Conservation (phyloP, 768 basidiomycete genomes). For the Lactarius psammicola region DNA sequence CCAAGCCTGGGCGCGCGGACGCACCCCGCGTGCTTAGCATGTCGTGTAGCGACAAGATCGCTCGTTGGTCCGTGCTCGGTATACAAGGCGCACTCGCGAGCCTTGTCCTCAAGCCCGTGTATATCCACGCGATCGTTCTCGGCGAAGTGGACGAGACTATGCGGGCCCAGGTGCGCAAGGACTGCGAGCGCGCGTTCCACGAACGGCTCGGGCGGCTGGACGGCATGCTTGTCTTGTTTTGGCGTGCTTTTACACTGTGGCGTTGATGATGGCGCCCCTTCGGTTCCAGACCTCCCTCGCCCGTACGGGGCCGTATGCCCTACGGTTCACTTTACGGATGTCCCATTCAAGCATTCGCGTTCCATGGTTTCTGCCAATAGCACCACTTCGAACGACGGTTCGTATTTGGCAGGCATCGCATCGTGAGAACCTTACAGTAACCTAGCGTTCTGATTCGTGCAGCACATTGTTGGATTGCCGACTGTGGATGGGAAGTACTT, state of each 20-base stretch:
- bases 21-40: constrained; percentile 79
- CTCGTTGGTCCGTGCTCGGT: constrained; percentile 79
- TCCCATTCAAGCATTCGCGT: constrained; percentile 60
- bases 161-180: constrained; percentile 45
- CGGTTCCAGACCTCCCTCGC: constrained; percentile 43
- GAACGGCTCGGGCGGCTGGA: constrained; percentile 46
- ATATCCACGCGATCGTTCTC: constrained; percentile 63
- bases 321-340: constrained; percentile 53
- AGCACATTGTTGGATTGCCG: constrained; percentile 75
- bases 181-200: constrained; percentile 70
- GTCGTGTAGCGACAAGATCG: constrained; percentile 96
- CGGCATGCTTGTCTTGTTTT: constrained; percentile 38
- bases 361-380: constrained; percentile 30
- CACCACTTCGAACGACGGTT: constrained; percentile 71
- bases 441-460: constrained; percentile 15
- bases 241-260: neutral
- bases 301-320: constrained; percentile 54
- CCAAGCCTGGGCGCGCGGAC: constrained; percentile 93
- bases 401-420: constrained; percentile 21
- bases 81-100: constrained; percentile 81
- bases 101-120: constrained; percentile 55
- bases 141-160: constrained; percentile 59
- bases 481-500: constrained; percentile 55
- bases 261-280: neutral
- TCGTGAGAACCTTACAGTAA: neutral